These are phyloP conservation scores for Neurospora sp. DNA, from an alignment of 495 filamentous ascomycete genomes.

Conservation along the genomic window DNA sequence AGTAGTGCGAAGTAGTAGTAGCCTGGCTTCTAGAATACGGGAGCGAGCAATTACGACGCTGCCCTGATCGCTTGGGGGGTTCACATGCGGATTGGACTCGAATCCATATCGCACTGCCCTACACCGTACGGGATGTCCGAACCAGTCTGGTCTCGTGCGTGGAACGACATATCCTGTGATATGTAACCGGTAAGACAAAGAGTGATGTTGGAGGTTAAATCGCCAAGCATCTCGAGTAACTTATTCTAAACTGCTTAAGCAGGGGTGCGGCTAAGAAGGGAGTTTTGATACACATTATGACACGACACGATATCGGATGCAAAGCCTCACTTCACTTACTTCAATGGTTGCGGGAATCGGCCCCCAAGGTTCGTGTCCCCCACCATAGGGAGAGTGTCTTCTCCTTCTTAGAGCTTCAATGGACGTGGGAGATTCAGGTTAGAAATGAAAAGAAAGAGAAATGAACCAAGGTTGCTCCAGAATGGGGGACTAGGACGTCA, in stretches of 20 bases:
- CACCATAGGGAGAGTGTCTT: background rate
- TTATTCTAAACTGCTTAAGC: background rate
- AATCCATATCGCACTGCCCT: background rate
- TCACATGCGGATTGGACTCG: background rate
- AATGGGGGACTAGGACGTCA: too few species aligned
- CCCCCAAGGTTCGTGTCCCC: background rate
- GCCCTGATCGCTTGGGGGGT: background rate
- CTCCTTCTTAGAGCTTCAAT: too few species aligned
- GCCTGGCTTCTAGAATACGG: background rate
- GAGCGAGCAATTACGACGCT: background rate
- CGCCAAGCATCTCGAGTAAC: background rate
- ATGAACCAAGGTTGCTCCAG: background rate
- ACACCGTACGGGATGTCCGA: background rate
- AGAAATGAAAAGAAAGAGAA: background rate
- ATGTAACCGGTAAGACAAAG: background rate
- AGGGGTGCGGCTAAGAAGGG: background rate
- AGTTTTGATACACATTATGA: background rate
- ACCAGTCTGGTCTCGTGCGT: background rate
- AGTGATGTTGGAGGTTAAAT: background rate
- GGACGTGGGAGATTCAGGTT: too few species aligned
- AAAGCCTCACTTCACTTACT: background rate
- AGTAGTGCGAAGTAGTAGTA: background rate
- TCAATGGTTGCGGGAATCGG: background rate
- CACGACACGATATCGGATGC: background rate
- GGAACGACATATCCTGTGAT: background rate